Conservation (phyloP, 2,329 filamentous ascomycete species). For the Paraphaeosphaeria sporulosa region DNA sequence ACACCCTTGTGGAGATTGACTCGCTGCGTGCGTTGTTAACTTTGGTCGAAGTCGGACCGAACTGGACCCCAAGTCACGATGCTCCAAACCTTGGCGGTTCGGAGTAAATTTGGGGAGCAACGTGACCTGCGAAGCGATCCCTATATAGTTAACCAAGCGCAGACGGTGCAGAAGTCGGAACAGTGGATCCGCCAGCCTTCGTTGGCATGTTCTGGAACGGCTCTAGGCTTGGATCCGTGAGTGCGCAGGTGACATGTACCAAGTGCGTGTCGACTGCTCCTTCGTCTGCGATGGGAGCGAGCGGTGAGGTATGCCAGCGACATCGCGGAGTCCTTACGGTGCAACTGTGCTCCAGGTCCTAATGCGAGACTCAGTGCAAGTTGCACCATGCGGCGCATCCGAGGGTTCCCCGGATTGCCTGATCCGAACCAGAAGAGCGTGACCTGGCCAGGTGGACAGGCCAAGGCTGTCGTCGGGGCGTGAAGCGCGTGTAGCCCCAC, state of each 20-base stretch:
- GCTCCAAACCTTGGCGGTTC: background rate
- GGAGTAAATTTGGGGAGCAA: slow-evolving; percentile 2
- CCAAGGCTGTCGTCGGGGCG: slow-evolving; percentile 11
- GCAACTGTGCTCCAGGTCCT: background rate
- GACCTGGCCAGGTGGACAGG: background rate
- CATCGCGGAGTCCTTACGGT: background rate
- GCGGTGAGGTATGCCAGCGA: slow-evolving; percentile 2
- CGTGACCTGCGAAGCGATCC: slow-evolving; percentile 7
- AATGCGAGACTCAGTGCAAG: background rate
- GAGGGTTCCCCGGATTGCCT: slow-evolving; percentile 11
- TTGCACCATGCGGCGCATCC: background rate
- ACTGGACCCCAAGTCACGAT: background rate
- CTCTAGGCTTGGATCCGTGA: background rate
- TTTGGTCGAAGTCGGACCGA: slow-evolving; percentile 1
- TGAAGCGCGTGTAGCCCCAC: background rate
- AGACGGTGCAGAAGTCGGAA: background rate
- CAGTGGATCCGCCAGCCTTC: background rate
- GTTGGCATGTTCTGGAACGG: background rate
- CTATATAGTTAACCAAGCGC: slow-evolving; percentile 5
- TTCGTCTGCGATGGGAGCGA: slow-evolving; percentile 9
- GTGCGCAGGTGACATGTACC: slow-evolving; percentile 3
- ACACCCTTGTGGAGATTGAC: background rate
- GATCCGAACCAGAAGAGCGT: background rate
- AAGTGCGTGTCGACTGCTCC: slow-evolving; percentile 1
- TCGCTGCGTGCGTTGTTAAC: background rate